These are phyloP conservation scores for Ceraceosorus bombacis DNA, from an alignment of 1,284 basidiomycete genomes.

Conservation along the genomic window DNA sequence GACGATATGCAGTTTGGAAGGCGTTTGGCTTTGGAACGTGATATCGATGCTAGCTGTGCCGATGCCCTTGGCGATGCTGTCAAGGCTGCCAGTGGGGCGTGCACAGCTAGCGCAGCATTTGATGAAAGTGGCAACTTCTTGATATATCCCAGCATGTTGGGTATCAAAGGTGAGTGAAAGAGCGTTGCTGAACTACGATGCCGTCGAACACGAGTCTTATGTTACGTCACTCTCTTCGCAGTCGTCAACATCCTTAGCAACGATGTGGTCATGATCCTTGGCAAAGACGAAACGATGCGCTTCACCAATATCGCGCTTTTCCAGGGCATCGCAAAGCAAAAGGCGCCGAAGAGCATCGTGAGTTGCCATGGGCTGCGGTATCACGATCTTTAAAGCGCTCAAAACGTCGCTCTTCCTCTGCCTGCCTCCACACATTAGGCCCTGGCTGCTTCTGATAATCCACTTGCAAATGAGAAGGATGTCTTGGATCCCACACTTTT, in stretches of 20 bases:
- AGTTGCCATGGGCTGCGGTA: conserved; percentile 36
- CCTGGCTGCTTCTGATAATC: conserved; percentile 91
- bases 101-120: conserved; percentile 65
- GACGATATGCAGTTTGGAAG: conserved; percentile 99
- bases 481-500: conserved; percentile 90
- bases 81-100: conserved; percentile 25
- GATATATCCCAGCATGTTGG: conserved; percentile 83
- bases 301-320: conserved; percentile 84
- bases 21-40: conserved; percentile 80
- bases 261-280: conserved; percentile 77
- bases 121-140: conserved; percentile 93
- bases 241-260: conserved; percentile 92
- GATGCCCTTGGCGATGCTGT: conserved; percentile 50
- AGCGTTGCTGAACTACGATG: not conserved
- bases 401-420: not conserved
- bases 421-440: conserved; percentile 54
- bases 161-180: conserved; percentile 70
- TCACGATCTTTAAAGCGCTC: not conserved
- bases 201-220: not conserved
- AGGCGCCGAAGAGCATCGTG: conserved; percentile 70
- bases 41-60: conserved; percentile 67
- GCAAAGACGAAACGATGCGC: conserved; percentile 87
- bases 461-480: conserved; percentile 57
- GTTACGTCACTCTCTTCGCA: conserved; percentile 43
- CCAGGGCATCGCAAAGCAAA: conserved; percentile 86